These are phyloP conservation scores for Rutstroemia sydowiana DNA, from an alignment of 2,329 filamentous ascomycete genomes.

Conservation along the genomic window DNA sequence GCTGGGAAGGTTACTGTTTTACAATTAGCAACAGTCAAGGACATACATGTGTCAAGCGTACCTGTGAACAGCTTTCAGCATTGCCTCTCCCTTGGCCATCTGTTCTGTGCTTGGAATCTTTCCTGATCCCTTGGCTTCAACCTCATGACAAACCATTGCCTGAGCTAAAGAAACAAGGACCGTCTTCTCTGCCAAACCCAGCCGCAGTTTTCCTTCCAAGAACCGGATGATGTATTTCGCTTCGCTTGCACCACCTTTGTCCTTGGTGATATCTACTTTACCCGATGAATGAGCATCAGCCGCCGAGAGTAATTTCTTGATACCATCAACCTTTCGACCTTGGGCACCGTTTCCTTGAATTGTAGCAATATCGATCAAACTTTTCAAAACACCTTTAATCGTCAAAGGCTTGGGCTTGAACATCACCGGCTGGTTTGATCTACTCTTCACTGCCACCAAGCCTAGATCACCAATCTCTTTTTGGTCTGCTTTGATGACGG, in stretches of 20 bases:
- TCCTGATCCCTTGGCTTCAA: conserved; percentile 53
- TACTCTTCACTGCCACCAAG: conserved; percentile 88
- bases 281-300: conserved; percentile 68
- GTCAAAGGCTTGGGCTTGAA: conserved; percentile 94
- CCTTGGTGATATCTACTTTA: conserved; percentile 82
- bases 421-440: conserved; percentile 94
- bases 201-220: conserved; percentile 84
- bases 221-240: conserved; percentile 92
- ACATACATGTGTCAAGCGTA: conserved; percentile 31
- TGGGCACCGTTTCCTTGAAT: conserved; percentile 82
- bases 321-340: conserved; percentile 81
- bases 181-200: conserved; percentile 87
- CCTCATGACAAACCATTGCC: conserved; percentile 78
- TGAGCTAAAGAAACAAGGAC: conserved; percentile 86
- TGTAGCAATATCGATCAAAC: conserved; percentile 81
- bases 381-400: conserved; percentile 77
- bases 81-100: conserved; percentile 73
- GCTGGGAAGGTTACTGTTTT: conserved; percentile 75
- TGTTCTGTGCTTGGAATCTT: conserved; percentile 67
- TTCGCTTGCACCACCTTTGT: conserved; percentile 91
- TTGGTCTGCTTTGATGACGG: conserved; percentile 90
- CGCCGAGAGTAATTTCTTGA: conserved; percentile 93
- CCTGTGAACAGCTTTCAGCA: conserved; percentile 87
- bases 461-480: conserved; percentile 95
- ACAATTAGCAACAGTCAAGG: conserved; percentile 28